Percentiles rank a stretch among this genome's conserved stretches.
phyloP scores from a whole-genome alignment of 2,329 filamentous ascomycete species.

The Penicillium thymicola region DNA sequence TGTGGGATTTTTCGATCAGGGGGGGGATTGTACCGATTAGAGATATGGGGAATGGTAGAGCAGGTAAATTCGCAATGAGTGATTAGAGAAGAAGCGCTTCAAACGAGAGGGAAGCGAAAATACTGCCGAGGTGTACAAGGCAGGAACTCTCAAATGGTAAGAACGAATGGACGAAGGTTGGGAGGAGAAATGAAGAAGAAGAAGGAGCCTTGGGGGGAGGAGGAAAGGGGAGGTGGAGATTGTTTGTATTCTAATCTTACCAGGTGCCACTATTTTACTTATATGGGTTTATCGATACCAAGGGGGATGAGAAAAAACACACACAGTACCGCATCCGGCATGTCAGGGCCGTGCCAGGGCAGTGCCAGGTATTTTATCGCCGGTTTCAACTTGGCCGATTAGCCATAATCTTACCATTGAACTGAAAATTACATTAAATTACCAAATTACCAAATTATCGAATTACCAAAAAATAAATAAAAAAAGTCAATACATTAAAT shows the following conservation, averaged over 20 bases:
- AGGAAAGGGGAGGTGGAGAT: constrained; percentile 33
- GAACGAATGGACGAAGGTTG: constrained; percentile 29
- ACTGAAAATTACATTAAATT: neutral
- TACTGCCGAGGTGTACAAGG: constrained; percentile 1
- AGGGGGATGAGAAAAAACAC: constrained; percentile 10
- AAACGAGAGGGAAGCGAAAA: constrained; percentile 27
- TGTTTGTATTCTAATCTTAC: constrained; percentile 18
- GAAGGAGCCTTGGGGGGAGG: constrained; percentile 26
- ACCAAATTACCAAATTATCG: neutral
- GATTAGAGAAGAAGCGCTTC: constrained; percentile 14
- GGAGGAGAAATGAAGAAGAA: constrained; percentile 33
- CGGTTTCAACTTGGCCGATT: neutral
- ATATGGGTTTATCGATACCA: constrained; percentile 8
- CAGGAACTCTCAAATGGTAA: constrained; percentile 18
- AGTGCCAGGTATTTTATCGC: constrained; percentile 1
- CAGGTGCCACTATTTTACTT: constrained; percentile 13
- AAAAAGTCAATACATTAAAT: neutral
- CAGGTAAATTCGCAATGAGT: constrained; percentile 19
- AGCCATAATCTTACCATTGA: neutral
- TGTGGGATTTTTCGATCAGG: neutral
- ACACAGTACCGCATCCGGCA: constrained; percentile 22
- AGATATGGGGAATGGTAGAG: constrained; percentile 25
- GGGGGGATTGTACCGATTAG: constrained; percentile 22
- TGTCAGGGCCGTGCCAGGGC: neutral
- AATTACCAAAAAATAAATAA: neutral